Evolutionary conservation across 805 yeast species (phyloP).

Genomic region (Candida anglica): DNA sequence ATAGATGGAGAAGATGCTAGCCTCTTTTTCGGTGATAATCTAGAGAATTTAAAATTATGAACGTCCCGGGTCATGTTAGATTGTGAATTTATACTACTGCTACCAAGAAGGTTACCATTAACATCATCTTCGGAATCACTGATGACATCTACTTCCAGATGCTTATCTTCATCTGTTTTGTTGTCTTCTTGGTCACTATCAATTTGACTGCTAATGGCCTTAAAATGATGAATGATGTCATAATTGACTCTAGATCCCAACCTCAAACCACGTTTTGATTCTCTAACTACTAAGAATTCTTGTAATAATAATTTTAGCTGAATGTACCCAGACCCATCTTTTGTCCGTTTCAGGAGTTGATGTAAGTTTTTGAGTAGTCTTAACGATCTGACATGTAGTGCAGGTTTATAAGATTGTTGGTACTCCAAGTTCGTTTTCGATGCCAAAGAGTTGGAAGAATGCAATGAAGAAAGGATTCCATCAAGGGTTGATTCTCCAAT

Average conservation of each 20-base stretch:
- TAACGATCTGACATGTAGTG: slow-evolving; percentile 1
- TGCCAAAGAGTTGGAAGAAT: slow-evolving; percentile 1
- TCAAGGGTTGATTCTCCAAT: slow-evolving; percentile 1
- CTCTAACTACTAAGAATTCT: not conserved
- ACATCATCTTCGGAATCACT: slow-evolving; percentile 12
- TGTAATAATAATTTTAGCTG: not conserved
- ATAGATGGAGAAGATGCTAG: too few relatives aligned
- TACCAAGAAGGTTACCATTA: too few relatives aligned
- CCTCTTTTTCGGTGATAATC: too few relatives aligned
- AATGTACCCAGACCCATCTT: not conserved
- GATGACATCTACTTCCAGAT: slow-evolving; percentile 4
- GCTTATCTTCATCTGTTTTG: not conserved
- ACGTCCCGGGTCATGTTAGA: slow-evolving; percentile 4
- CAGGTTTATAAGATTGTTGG: not conserved
- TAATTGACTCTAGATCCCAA: not conserved
- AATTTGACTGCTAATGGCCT: not conserved
- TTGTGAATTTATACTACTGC: not conserved
- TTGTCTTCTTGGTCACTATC: too few relatives aligned
- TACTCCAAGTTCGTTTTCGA: not conserved
- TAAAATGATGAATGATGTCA: not conserved
- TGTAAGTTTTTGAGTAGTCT: not conserved
- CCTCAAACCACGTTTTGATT: not conserved
- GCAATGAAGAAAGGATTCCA: not conserved
- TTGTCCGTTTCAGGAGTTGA: too few relatives aligned
- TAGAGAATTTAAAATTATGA: too few relatives aligned